Base-by-base conservation (phyloP, 768 basidiomycete species). In the Steccherinum ochraceum region DNA sequence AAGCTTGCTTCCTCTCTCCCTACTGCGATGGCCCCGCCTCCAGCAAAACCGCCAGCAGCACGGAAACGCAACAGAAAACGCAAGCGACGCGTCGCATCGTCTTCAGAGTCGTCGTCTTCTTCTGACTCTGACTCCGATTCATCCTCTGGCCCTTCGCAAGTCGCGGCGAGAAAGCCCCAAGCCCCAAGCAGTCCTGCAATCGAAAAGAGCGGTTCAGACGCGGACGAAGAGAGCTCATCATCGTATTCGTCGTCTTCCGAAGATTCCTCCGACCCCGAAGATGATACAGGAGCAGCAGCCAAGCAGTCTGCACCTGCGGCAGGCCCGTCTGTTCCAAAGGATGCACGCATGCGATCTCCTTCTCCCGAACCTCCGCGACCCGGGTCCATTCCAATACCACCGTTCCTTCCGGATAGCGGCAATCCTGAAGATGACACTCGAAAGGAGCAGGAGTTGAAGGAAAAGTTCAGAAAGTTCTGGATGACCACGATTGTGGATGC, bases 401-500 rank as follows among this genome's bases (percentile, higher is more conserved):
- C 85, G 1, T 86, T 89, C 59, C 59, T 85, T 12, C 71, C 79
- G 3, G 55, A 66, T 16, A 56, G 56, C 16, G 60, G 58, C 0
- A 46, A 60, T 3, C 46, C 54, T 12, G 65, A 61, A 20, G 66
- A 71, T 25, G 61, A 66, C 4, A 58, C 62, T 12, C 65, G 72
- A 43, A 65, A 71, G 24, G 84, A 90, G 52, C 68, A 75, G 41
- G 61, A 64, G 5, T 63, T 91, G 61, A 83, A 81, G 59, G 79
- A 79, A 26, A 78, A 73, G 41, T 93, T 93, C 64, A 72, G 84
- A 50, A 83, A 84, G 64, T 92, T 93, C 61, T 93, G 90, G 90
- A 90, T 93, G 89, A 69, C 80, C 2, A 80, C 84, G 0, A 76
- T 92, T 5, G 86, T 83, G 1, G 87, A 91, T 62, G 89, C 80